These are phyloP conservation scores for Mediolabrus comicus DNA, from an alignment of 108 stramenopile species.

Conservation along the genomic window DNA sequence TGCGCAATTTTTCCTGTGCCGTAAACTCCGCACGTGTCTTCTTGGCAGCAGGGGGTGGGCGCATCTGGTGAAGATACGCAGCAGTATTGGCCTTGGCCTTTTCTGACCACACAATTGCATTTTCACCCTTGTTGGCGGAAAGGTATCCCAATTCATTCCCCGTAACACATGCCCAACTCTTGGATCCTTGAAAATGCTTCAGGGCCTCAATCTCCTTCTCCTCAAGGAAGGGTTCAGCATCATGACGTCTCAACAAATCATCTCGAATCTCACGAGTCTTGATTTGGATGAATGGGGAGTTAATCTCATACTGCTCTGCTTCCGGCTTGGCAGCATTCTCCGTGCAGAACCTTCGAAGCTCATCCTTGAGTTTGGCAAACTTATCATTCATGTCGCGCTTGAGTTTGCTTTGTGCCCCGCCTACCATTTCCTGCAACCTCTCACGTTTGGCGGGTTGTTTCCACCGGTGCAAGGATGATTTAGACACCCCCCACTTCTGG, in stretches of 20 bases:
- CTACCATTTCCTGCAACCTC: constrained; percentile 3
- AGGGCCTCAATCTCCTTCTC: constrained; percentile 1
- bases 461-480: constrained; percentile 7
- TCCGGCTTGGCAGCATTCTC: not conserved
- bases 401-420: not conserved
- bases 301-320: not conserved
- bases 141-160: constrained; percentile 5
- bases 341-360: not conserved
- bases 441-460: not conserved
- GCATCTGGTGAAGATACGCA: not conserved
- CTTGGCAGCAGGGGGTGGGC: not conserved
- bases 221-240: not conserved
- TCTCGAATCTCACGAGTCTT: not conserved
- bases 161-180: constrained; percentile 6
- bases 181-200: not conserved
- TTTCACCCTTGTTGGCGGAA: not conserved
- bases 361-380: not conserved
- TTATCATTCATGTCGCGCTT: constrained; percentile 2
- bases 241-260: not conserved
- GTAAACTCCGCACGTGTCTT: constrained; percentile 1
- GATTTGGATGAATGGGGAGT: not conserved
- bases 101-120: not conserved
- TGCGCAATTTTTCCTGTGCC: constrained; percentile 1
- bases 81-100: not conserved
- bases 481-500: constrained; percentile 6